phyloP scores from a whole-genome alignment of 345 rosid genomes.

The Mallotus nudiflorus region DNA sequence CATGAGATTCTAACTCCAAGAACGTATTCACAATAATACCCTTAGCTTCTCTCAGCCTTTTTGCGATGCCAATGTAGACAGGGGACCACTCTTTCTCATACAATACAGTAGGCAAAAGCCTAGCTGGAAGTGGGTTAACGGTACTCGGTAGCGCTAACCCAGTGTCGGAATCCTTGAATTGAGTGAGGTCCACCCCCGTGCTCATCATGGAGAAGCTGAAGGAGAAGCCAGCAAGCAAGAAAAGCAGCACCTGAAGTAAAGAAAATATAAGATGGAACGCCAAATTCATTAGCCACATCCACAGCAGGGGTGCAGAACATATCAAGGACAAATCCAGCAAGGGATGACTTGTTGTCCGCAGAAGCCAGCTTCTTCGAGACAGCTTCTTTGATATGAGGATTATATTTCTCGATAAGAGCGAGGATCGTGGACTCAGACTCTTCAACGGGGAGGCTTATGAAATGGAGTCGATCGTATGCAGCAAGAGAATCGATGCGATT shows the following conservation, averaged over 20 bases:
- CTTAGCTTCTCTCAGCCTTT: neutral
- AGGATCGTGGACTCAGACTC: too few species aligned
- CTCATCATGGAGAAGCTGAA: constrained; percentile 8
- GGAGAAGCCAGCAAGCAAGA: constrained; percentile 4
- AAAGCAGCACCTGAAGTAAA: constrained; percentile 19
- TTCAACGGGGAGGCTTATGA: too few species aligned
- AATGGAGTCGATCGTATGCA: neutral
- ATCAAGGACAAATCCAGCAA: constrained; percentile 21
- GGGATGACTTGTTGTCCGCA: neutral
- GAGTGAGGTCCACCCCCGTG: neutral
- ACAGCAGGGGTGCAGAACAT: constrained; percentile 17
- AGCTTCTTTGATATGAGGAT: constrained; percentile 17
- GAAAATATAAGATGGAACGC: constrained; percentile 21
- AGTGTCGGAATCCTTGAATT: constrained; percentile 10
- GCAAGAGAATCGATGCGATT: neutral
- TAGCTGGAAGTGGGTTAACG: neutral
- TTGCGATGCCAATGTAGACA: neutral
- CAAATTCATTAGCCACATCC: constrained; percentile 23
- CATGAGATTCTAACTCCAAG: neutral
- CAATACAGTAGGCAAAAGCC: neutral
- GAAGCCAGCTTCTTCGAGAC: constrained; percentile 19
- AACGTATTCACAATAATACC: constrained; percentile 3
- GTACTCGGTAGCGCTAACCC: neutral
- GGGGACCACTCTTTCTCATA: neutral
- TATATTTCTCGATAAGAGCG: constrained; percentile 8